Percentiles rank a stretch among this genome's conserved stretches.
Evolutionary conservation across 768 basidiomycete species (phyloP).

Genomic region (Naematelia encephala): DNA sequence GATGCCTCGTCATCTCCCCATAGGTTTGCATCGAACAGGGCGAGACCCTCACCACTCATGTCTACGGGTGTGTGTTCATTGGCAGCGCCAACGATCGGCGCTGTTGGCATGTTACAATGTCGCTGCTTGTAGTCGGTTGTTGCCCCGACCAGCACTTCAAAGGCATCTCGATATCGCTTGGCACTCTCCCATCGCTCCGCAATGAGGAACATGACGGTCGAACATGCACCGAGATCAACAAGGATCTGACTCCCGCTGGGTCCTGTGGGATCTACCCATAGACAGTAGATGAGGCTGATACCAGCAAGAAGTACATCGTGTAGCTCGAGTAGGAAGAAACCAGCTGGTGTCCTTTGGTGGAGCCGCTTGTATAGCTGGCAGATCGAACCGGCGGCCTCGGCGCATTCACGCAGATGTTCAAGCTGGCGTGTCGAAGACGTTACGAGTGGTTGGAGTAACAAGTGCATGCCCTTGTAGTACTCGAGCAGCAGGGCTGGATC

Average conservation of each 20-base stretch:
- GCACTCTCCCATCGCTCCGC: conserved; percentile 14
- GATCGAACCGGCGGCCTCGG: conserved; percentile 5
- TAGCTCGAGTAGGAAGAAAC: conserved; percentile 12
- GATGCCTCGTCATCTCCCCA: conserved; percentile 6
- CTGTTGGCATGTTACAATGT: too few species aligned
- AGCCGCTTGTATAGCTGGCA: conserved; percentile 11
- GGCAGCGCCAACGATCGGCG: background rate
- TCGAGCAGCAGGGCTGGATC: conserved; percentile 5
- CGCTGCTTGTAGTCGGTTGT: conserved; percentile 1
- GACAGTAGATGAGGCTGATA: conserved; percentile 11
- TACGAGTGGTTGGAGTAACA: conserved; percentile 7
- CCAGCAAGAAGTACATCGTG: conserved; percentile 13
- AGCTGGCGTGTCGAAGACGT: background rate
- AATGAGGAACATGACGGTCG: conserved; percentile 14
- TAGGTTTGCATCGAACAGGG: conserved; percentile 1
- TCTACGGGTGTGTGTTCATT: conserved; percentile 2
- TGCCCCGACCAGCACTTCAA: conserved; percentile 9
- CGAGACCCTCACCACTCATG: background rate
- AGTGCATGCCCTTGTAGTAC: conserved; percentile 5
- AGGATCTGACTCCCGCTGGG: background rate
- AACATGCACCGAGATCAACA: conserved; percentile 12
- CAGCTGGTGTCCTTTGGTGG: conserved; percentile 6
- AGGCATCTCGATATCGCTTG: conserved; percentile 11
- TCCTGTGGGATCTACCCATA: conserved; percentile 1
- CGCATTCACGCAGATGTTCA: background rate